These are phyloP conservation scores for Saccharomyces uvarum DNA, from an alignment of 1,139 yeast species.

Conservation along the genomic window DNA sequence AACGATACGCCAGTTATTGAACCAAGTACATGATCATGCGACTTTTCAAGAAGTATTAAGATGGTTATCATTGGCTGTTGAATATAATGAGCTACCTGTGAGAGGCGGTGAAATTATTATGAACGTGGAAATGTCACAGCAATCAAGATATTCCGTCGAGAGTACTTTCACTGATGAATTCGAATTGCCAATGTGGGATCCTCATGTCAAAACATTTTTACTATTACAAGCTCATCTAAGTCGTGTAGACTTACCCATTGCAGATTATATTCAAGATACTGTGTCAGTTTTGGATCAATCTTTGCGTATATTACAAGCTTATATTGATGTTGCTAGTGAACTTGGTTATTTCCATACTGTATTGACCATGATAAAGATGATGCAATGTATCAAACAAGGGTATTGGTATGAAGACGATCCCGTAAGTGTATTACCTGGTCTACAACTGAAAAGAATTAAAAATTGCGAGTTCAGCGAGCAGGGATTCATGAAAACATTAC, in stretches of 20 bases:
- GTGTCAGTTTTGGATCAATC: constrained; percentile 90
- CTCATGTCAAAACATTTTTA: constrained; percentile 85
- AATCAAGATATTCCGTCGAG: constrained; percentile 65
- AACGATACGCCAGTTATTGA: constrained; percentile 65
- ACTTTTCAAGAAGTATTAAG: constrained; percentile 63
- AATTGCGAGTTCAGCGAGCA: constrained; percentile 27
- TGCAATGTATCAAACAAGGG: constrained; percentile 88
- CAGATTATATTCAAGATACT: constrained; percentile 92
- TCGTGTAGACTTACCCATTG: constrained; percentile 80
- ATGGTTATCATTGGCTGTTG: constrained; percentile 72
- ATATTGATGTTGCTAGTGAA: constrained; percentile 83
- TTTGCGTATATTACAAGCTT: constrained; percentile 87
- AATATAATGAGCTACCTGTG: constrained; percentile 87
- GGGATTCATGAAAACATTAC: constrained; percentile 10
- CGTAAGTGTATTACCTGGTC: constrained; percentile 64
- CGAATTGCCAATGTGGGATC: constrained; percentile 80
- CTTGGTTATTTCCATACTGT: constrained; percentile 63
- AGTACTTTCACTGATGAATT: constrained; percentile 34
- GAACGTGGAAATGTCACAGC: constrained; percentile 81
- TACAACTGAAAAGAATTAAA: constrained; percentile 34
- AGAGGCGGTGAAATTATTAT: constrained; percentile 92
- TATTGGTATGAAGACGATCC: constrained; percentile 80
- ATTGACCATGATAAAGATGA: constrained; percentile 51
- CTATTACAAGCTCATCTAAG: constrained; percentile 82
- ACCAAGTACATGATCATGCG: constrained; percentile 43